Conservation (phyloP, 2,329 filamentous ascomycete species). For the Aureobasidium melanogenum region DNA sequence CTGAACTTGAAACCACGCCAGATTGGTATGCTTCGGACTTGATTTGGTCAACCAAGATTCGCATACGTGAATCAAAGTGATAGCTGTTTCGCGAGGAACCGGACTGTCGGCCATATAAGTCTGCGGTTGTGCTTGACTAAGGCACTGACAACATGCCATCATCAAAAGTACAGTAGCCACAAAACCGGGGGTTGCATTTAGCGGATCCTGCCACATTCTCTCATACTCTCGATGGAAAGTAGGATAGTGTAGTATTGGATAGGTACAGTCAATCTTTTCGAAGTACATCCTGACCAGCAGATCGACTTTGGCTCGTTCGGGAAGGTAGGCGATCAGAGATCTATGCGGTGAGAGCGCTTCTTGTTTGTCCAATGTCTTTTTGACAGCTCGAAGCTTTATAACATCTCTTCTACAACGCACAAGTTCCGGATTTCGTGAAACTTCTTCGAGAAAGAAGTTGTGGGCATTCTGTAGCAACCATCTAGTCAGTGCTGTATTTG, state of each 20-base stretch:
- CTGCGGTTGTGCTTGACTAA: slow-evolving; percentile 21
- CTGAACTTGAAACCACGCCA: slow-evolving; percentile 42
- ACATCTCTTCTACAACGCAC: slow-evolving; percentile 26
- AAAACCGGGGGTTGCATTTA: slow-evolving; percentile 23
- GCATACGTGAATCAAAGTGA: slow-evolving; percentile 29
- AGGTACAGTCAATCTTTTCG: slow-evolving; percentile 40
- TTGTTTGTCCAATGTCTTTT: slow-evolving; percentile 15
- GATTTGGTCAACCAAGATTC: slow-evolving; percentile 36
- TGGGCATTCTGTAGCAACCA: neutral
- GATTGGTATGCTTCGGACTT: slow-evolving; percentile 44
- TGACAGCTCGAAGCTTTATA: slow-evolving; percentile 15
- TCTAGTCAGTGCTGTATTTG: neutral
- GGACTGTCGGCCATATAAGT: slow-evolving; percentile 37
- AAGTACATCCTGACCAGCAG: slow-evolving; percentile 40
- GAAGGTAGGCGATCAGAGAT: slow-evolving; percentile 30
- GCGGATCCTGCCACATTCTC: slow-evolving; percentile 36
- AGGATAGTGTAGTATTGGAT: slow-evolving; percentile 46
- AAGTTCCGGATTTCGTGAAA: slow-evolving; percentile 24
- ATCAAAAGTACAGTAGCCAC: slow-evolving; percentile 34
- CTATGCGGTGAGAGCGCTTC: slow-evolving; percentile 20
- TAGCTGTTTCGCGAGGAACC: slow-evolving; percentile 30
- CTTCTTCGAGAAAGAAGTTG: slow-evolving; percentile 1
- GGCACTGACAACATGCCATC: slow-evolving; percentile 29
- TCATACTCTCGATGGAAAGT: slow-evolving; percentile 44
- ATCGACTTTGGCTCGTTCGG: slow-evolving; percentile 32